Conservation (phyloP, 768 basidiomycete species). For the Strobilomyces confusus region DNA sequence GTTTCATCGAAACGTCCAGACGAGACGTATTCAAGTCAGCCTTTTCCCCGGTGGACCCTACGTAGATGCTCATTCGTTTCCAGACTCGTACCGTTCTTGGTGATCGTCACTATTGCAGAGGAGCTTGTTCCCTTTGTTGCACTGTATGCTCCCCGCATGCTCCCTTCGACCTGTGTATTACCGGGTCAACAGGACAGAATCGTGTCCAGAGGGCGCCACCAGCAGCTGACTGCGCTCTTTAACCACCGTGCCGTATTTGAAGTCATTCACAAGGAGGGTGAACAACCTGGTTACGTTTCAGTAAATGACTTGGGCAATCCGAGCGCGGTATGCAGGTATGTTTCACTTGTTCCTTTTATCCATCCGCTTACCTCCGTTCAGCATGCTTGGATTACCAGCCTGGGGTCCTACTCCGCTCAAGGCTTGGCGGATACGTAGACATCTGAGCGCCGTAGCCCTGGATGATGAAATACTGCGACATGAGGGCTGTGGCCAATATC, state of each 20-base stretch:
- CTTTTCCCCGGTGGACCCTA: not conserved
- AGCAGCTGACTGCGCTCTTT: conserved; percentile 39
- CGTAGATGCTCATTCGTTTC: conserved; percentile 3
- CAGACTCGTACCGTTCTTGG: conserved; percentile 71
- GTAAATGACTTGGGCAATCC: conserved; percentile 15
- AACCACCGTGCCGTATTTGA: conserved; percentile 37
- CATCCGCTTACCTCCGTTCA: conserved; percentile 29
- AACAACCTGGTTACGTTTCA: conserved; percentile 27
- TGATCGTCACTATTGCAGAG: conserved; percentile 71
- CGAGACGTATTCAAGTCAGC: conserved; percentile 69
- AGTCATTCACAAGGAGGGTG: conserved; percentile 32
- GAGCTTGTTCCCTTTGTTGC: conserved; percentile 82
- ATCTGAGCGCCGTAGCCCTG: conserved; percentile 39
- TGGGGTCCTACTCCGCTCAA: conserved; percentile 36
- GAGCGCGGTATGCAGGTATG: conserved; percentile 57
- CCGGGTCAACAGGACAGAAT: conserved; percentile 75
- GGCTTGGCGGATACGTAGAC: conserved; percentile 34
- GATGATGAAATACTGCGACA: conserved; percentile 63
- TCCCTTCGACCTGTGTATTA: conserved; percentile 84
- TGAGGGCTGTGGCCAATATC: conserved; percentile 40
- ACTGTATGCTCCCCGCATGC: conserved; percentile 77
- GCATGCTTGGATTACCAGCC: conserved; percentile 36
- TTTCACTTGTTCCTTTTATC: not conserved
- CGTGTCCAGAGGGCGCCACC: conserved; percentile 45
- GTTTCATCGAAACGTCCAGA: conserved; percentile 63